A percentile compares a stretch with the other conserved stretches of the same genome.
phyloP scores from a whole-genome alignment of 2,329 filamentous ascomycete species.

The Venturia pyrina region DNA sequence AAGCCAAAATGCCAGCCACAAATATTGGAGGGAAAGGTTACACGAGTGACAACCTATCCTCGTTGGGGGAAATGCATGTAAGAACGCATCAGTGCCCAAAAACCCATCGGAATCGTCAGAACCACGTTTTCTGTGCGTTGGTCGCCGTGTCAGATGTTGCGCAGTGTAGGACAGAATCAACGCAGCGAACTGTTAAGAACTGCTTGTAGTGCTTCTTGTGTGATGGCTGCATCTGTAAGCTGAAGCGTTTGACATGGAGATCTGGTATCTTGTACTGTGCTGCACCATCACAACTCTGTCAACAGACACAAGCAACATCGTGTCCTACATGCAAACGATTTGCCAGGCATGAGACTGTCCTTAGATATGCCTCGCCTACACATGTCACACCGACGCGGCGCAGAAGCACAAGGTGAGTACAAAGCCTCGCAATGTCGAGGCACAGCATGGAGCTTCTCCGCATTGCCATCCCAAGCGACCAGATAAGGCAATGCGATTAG shows the following conservation, averaged over 20 bases:
- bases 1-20: not conserved
- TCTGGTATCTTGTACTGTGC: not conserved
- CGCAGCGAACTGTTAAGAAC: not conserved
- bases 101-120: not conserved
- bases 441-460: slow-evolving; percentile 1
- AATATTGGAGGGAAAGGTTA: not conserved
- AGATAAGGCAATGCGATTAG: too few relatives aligned
- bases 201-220: not conserved
- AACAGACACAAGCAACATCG: not conserved
- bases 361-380: too few relatives aligned
- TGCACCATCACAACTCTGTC: not conserved
- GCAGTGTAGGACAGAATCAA: not conserved
- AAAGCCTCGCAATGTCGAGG: not conserved
- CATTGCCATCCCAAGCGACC: not conserved
- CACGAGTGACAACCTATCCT: too few relatives aligned
- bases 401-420: not conserved
- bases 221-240: not conserved
- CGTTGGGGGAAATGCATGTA: not conserved
- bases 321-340: not conserved
- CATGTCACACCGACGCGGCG: not conserved
- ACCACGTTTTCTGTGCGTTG: not conserved
- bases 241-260: not conserved
- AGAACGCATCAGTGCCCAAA: not conserved
- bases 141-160: too few relatives aligned
- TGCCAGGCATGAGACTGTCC: not conserved